Base-by-base conservation (phyloP, 2,329 filamentous ascomycete genomes). In the Bimuria novae-zelandiae region DNA sequence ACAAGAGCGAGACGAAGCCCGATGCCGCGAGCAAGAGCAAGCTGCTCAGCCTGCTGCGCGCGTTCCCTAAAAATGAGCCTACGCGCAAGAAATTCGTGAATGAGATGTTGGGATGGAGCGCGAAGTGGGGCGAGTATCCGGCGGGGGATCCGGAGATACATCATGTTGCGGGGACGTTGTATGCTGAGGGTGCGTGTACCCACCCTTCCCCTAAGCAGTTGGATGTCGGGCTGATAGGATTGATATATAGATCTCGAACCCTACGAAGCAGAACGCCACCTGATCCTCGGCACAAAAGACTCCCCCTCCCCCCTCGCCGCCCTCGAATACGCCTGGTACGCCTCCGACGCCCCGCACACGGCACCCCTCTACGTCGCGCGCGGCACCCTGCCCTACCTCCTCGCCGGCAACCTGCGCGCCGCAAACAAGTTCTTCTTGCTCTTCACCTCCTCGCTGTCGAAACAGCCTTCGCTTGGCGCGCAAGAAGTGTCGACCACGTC, bases 261-360 rank as follows among this genome's bases (percentile, higher is more conserved):
- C 22, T 96, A 96, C 79, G 92, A 97, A 54, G 94, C 95, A 12
- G 95, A 99, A 76, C 84, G 87, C 63, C 94, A 99, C 75, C 82
- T 99, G 50, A 76, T 92, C 43, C 82, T 97, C 33, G 95, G 94
- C 55, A 97, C 92, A 8, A 89, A 89, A 64, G 92, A 96, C 74
- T 96, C 92, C 0, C 84, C 92, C 32, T 87, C 91, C 62, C 82
- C 89, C 10, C 83, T 99, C 49, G 87, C 87, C 43, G 85, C 85
- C 63, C 83, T 97, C 76, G 91, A 97, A 75, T 97, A 96, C 74
- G 82, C 87, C 45, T 99, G 94, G 94, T 99, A 97, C 80, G 86
- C 84, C 56, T 85, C 92, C 67, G 90, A 95, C 75, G 90, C 93
- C 47, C 85, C 90, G 2, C 92, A 96, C 72, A 92, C 89, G 1